Evolutionary conservation across 2,329 filamentous ascomycete genomes (phyloP), one percentile per base, ranked within the genome.

Genomic region (Madurella fahalii): DNA sequence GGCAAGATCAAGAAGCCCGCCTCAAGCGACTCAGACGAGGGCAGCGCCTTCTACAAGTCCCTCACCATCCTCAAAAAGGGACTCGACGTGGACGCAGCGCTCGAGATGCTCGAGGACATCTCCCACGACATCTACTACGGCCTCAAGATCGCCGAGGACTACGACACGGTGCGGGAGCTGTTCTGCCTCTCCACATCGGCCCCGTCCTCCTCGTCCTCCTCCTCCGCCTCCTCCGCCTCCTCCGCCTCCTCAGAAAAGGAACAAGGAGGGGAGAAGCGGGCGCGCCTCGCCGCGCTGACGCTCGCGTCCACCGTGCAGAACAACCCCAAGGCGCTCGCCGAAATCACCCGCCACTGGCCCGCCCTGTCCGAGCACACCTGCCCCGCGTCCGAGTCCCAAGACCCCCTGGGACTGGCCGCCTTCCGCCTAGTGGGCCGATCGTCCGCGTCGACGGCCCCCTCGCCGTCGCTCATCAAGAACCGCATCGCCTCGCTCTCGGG

Each of bases 51-150:
- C 62, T 65, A 70, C 53, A 68, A 73, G 20, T 77, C 79, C 9
- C 69, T 85, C 47, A 68, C 73, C 34, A 70, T 76, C 40, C 66
- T 85, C 47, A 79, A 80, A 62, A 73, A 68, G 45, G 72, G 74
- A n/a, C 62, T 64, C 11, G 60, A 50, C 67, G 71, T 82, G 13
- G 76, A 79, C 40, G 70, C 71, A 11, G 79, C 80, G 0, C 73
- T 88, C 8, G 76, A 80, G 34, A 74, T 74, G 34, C 75, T 88
- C n/a, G 75, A 80, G 57, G 84, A 87, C 7, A 71, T 86, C 30
- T 79, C 84, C 0, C 84, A 87, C 67, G 85, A 87, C 67, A 82
- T 87, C 58, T 87, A 86, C 71, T 88, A 86, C 67, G 85, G 85
- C 9, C 72, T 84, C 16, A 81, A 85, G 66, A 77, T 87, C 54